phyloP scores from a whole-genome alignment of 257 asterid genomes.

The Lycium ferocissimum region DNA sequence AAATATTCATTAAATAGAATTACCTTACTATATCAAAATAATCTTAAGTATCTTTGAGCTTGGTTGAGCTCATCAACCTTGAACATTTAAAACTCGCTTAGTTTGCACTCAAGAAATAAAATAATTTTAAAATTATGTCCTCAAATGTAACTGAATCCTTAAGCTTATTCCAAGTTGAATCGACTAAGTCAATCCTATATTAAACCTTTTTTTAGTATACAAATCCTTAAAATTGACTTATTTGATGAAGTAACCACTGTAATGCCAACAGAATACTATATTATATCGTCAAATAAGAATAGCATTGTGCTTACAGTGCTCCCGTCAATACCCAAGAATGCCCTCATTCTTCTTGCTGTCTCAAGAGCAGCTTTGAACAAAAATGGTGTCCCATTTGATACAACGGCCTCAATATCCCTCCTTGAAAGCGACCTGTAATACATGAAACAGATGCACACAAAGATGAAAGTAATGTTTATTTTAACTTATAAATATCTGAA shows the following conservation, averaged over 20 bases:
- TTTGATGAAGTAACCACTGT: not conserved
- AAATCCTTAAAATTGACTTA: not conserved
- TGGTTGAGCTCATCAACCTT: not conserved
- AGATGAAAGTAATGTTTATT: constrained; percentile 21
- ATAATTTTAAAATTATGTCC: not conserved
- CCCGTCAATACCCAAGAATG: constrained; percentile 70
- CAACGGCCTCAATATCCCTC: constrained; percentile 78
- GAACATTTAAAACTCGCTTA: not conserved
- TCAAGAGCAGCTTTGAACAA: constrained; percentile 83
- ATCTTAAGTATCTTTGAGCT: constrained; percentile 2
- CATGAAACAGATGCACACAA: not conserved
- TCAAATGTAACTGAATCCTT: constrained; percentile 1
- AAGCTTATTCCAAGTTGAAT: constrained; percentile 10
- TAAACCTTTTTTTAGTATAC: not conserved
- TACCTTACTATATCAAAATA: not conserved
- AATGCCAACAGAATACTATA: not conserved
- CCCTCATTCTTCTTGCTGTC: constrained; percentile 74
- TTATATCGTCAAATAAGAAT: not conserved
- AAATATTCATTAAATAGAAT: not conserved
- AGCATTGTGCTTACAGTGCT: constrained; percentile 51
- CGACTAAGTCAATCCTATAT: not conserved
- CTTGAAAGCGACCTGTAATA: constrained; percentile 68
- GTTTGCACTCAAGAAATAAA: not conserved
- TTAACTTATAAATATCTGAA: not conserved
- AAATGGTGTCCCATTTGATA: constrained; percentile 86